Base-by-base conservation (phyloP, 768 basidiomycete species). In the Termitomyces sp. region DNA sequence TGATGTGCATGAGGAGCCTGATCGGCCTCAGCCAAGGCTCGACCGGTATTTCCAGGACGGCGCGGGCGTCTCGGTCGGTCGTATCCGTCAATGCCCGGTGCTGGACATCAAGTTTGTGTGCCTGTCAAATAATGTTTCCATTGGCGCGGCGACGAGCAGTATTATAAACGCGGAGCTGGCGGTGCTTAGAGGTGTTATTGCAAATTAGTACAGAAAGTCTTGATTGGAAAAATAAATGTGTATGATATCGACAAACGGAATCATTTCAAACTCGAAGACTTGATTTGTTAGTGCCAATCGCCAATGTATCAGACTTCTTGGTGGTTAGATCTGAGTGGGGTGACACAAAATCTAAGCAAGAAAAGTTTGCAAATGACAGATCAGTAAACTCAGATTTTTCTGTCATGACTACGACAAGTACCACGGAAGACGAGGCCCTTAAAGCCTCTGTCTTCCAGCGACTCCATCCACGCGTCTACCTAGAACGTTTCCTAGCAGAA, bases 91-190 rank as follows among this genome's bases (percentile, higher is more conserved):
- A 69, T 98, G 96, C 66, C 78, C 83, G 28, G 97, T 99, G 26
- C 70, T 99, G 51, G 97, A 99, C 70, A 82, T 98, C 79, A 97
- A 97, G 75, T 97, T 98, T 68, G 90, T 97, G 39, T 88, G 92
- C 28, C 77, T 98, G 52, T 82, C 87, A 59, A 95, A 97, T 71
- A 98, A 98, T 68, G 95, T 98, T 60, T 85, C 86, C 55, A 91
- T 98, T 63, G 96, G 97, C 8, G 96, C 97, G 22, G 96, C 97
- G 51, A 99, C 97, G 50, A 94, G 91, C 62, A 92, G 90, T 62
- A 90, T 99, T 68, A 95, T 98, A 66, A 99, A 98, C 68, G 96
- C 96, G 2, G 94, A 98, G 76, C 74, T 89, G n/a, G 94, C 94
- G n/a, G 83, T 94, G 6, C 69, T 88, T 42, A 92, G 87, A 73